Conservation (phyloP, 805 yeast species). For the Monosporozyma yasuniensis region DNA sequence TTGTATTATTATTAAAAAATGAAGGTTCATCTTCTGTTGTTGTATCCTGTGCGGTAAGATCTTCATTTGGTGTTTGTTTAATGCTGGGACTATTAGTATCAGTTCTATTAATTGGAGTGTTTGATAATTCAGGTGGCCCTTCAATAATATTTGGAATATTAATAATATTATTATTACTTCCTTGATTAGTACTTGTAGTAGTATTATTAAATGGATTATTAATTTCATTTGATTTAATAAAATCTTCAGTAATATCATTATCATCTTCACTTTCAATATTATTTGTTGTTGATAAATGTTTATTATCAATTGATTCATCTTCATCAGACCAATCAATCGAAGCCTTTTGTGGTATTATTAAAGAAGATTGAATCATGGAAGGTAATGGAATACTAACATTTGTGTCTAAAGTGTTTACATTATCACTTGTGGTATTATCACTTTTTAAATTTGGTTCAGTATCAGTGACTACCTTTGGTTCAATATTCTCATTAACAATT, state of each 20-base stretch:
- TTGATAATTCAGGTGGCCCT: background rate
- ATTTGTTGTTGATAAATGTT: background rate
- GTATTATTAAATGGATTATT: background rate
- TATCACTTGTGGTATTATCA: background rate
- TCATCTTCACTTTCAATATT: background rate
- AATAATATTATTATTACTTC: background rate
- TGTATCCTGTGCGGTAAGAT: background rate
- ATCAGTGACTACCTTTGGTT: background rate
- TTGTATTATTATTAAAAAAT: background rate
- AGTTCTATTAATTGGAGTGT: background rate
- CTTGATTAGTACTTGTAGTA: background rate
- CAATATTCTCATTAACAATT: background rate
- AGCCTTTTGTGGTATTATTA: slow-evolving; percentile 76
- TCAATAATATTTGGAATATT: background rate
- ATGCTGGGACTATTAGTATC: background rate
- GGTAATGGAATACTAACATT: slow-evolving; percentile 24
- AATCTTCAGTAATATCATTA: background rate
- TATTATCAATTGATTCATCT: slow-evolving; percentile 8
- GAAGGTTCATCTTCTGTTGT: background rate
- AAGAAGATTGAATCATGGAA: slow-evolving; percentile 43
- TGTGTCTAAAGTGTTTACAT: slow-evolving; percentile 9
- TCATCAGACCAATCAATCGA: slow-evolving; percentile 84
- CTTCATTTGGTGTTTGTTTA: background rate
- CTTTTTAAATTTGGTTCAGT: background rate
- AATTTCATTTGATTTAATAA: background rate